These are phyloP conservation scores for Tulasnella calospora DNA, from an alignment of 768 basidiomycete genomes.

Conservation along the genomic window DNA sequence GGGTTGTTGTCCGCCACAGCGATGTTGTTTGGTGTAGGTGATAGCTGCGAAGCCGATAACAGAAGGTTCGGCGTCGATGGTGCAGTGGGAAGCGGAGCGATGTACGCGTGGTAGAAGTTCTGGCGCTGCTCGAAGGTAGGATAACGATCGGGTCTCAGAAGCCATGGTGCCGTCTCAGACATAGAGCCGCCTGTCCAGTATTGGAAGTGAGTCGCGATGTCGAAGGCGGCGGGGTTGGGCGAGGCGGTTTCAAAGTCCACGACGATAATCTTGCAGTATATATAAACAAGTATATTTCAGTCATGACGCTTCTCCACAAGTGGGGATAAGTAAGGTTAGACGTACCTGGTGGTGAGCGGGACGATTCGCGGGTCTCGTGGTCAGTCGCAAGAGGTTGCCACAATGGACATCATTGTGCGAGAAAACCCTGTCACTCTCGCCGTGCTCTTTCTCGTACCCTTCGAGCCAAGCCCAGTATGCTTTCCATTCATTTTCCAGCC, in stretches of 20 bases:
- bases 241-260: conserved; percentile 98
- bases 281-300: not conserved
- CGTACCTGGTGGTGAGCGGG: conserved; percentile 74
- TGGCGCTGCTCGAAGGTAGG: conserved; percentile 66
- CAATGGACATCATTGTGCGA: conserved; percentile 96
- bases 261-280: conserved; percentile 68
- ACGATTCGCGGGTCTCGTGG: conserved; percentile 47
- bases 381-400: conserved; percentile 80
- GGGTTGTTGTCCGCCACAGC: conserved; percentile 29
- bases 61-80: conserved; percentile 19
- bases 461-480: conserved; percentile 67
- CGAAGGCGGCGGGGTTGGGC: conserved; percentile 87
- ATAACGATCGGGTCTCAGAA: conserved; percentile 59
- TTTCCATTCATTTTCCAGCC: conserved; percentile 59
- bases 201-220: conserved; percentile 95
- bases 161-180: conserved; percentile 54
- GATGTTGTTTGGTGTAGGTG: conserved; percentile 3
- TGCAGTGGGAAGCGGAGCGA: conserved; percentile 37
- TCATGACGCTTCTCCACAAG: not conserved
- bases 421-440: conserved; percentile 64
- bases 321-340: conserved; percentile 20
- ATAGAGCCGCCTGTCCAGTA: conserved; percentile 96
- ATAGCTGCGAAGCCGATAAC: not conserved
- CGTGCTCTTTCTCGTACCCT: conserved; percentile 53
- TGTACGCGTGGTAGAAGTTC: conserved; percentile 83